These are phyloP conservation scores for Globisporangium irregulare DNA, from an alignment of 352 stramenopile species.

Conservation along the genomic window DNA sequence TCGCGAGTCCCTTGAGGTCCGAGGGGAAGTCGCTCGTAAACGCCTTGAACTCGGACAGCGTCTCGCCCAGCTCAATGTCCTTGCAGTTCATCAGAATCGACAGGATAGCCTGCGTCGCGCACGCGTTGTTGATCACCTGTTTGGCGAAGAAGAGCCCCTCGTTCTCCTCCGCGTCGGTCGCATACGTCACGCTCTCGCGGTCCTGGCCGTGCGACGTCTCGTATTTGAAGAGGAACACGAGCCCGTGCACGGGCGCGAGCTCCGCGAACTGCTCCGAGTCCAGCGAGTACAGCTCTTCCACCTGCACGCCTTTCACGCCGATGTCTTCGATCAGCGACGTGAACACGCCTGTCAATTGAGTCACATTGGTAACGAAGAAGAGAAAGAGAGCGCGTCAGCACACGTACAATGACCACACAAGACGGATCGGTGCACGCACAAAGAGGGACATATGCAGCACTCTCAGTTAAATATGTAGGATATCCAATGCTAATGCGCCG, in stretches of 20 bases:
- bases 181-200: constrained; percentile 16
- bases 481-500: background rate
- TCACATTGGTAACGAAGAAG: background rate
- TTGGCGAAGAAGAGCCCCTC: constrained; percentile 93
- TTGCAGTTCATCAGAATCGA: constrained; percentile 93
- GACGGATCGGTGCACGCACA: background rate
- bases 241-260: constrained; percentile 82
- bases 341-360: constrained; percentile 61
- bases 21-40: constrained; percentile 77
- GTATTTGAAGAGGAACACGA: constrained; percentile 98
- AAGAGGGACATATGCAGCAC: background rate
- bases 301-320: constrained; percentile 90
- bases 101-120: constrained; percentile 96
- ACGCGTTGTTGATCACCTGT: constrained; percentile 95
- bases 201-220: constrained; percentile 46
- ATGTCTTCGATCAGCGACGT: constrained; percentile 93
- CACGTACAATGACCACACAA: background rate
- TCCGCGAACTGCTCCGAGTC: constrained; percentile 83
- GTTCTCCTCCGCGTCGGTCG: constrained; percentile 33
- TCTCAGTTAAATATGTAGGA: background rate
- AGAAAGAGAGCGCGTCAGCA: background rate
- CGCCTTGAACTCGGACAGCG: constrained; percentile 70
- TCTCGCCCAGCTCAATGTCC: constrained; percentile 63
- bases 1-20: constrained; percentile 81
- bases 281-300: constrained; percentile 93